Conservation (phyloP, 176 grass and related monocot genomes). For the Elymus sibiricus region DNA sequence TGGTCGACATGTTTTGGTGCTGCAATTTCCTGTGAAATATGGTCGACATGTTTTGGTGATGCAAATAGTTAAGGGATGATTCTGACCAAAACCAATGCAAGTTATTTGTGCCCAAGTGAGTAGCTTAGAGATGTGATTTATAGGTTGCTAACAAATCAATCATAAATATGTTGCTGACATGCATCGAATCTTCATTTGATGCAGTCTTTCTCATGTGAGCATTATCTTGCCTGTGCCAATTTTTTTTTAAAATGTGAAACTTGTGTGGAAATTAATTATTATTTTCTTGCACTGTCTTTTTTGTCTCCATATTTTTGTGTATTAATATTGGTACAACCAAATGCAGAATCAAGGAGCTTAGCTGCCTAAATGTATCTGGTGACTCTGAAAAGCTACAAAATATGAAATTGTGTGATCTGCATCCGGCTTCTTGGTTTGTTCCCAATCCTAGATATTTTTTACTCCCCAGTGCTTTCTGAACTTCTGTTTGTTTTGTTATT, state of each 20-base stretch:
- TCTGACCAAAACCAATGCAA: constrained; percentile 1
- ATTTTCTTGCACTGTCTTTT: not conserved
- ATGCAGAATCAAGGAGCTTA: constrained; percentile 64
- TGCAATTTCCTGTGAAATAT: not conserved
- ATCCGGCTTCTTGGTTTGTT: constrained; percentile 71
- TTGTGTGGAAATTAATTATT: constrained; percentile 4
- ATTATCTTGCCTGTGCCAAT: not conserved
- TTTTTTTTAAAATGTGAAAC: not conserved
- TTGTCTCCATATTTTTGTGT: not conserved
- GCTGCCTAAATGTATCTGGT: constrained; percentile 24
- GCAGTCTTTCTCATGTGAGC: not conserved
- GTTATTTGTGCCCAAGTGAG: constrained; percentile 2
- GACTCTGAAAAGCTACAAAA: constrained; percentile 46
- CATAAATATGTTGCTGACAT: constrained; percentile 20
- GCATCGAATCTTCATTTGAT: constrained; percentile 6
- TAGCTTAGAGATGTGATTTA: constrained; percentile 13
- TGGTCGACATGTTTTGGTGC: not conserved
- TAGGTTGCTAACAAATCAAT: not conserved
- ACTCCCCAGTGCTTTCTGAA: not conserved
- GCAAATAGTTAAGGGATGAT: constrained; percentile 9
- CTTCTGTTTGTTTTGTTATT: constrained; percentile 14
- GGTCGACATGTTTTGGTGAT: not conserved
- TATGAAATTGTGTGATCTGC: constrained; percentile 51
- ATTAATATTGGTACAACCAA: constrained; percentile 17
- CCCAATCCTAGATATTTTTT: constrained; percentile 16